phyloP scores from a whole-genome alignment of 2,329 filamentous ascomycete species.

The Metarhizium sp. region DNA sequence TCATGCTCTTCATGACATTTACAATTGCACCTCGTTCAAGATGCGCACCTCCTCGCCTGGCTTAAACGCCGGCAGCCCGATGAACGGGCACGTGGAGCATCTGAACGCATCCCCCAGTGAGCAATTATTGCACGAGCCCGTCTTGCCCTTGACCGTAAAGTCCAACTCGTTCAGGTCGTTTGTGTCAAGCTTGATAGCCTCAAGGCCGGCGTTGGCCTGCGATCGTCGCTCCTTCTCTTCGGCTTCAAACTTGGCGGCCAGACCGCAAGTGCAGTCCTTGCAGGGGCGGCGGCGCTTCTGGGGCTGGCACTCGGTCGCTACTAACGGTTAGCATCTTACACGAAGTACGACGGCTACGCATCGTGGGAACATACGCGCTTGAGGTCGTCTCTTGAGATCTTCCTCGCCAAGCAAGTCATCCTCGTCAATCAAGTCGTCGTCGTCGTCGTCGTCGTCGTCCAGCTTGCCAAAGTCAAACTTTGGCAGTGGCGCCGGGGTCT shows the following conservation, averaged over 20 bases:
- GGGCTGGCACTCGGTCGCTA: conserved; percentile 76
- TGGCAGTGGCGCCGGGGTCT: conserved; percentile 15
- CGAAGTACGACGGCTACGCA: neutral
- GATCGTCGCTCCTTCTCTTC: conserved; percentile 69
- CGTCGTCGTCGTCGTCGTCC: conserved; percentile 49
- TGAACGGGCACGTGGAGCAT: conserved; percentile 67
- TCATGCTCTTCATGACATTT: conserved; percentile 3
- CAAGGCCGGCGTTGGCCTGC: conserved; percentile 56
- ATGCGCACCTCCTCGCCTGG: conserved; percentile 89
- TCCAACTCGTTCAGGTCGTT: conserved; percentile 81
- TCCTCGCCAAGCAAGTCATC: conserved; percentile 78
- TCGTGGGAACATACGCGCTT: conserved; percentile 58
- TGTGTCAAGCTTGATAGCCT: conserved; percentile 58
- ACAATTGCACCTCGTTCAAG: conserved; percentile 80
- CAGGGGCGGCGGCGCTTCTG: conserved; percentile 89
- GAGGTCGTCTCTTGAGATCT: conserved; percentile 67
- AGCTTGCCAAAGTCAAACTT: conserved; percentile 49
- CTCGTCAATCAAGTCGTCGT: conserved; percentile 88
- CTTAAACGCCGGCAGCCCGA: conserved; percentile 92
- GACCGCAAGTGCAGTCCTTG: conserved; percentile 95
- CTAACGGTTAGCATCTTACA: neutral
- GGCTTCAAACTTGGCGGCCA: conserved; percentile 75
- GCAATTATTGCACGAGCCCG: conserved; percentile 90
- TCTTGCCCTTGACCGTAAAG: conserved; percentile 96
- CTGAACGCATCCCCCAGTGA: conserved; percentile 84